Percentiles rank a stretch among this genome's conserved stretches.
These are phyloP conservation scores for Sambucus nigra DNA, from an alignment of 129 eudicot genomes.

Conservation along the genomic window DNA sequence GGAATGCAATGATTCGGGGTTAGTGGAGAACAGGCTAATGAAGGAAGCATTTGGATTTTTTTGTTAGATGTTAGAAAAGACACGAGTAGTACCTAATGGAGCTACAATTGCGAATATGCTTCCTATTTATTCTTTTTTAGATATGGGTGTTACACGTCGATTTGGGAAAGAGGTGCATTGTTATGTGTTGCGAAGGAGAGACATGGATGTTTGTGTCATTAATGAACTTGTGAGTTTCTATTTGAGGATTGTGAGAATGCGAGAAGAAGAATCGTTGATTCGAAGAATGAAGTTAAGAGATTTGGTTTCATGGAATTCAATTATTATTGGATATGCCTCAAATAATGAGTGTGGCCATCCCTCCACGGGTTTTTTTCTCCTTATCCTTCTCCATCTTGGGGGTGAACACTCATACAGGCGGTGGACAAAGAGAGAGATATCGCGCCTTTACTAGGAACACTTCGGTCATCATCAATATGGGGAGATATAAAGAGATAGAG, in stretches of 20 bases:
- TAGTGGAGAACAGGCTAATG: conserved; percentile 49
- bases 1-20: conserved; percentile 87
- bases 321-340: conserved; percentile 62
- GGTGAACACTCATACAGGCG: too few species aligned
- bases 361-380: too few species aligned
- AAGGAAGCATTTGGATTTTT: conserved; percentile 52
- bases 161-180: conserved; percentile 65
- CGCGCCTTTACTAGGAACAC: too few species aligned
- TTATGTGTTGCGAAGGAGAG: conserved; percentile 37
- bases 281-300: conserved; percentile 46
- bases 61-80: conserved; percentile 42
- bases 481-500: too few species aligned
- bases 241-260: conserved; percentile 37
- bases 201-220: conserved; percentile 43
- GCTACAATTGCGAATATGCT: conserved; percentile 68
- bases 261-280: conserved; percentile 45
- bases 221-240: conserved; percentile 72
- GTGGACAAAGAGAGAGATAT: too few species aligned
- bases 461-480: too few species aligned
- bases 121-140: conserved; percentile 48
- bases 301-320: conserved; percentile 76
- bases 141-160: conserved; percentile 13
- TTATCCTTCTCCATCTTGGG: too few species aligned
- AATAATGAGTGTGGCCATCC: conserved; percentile 59
- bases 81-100: conserved; percentile 46